Evolutionary conservation across 805 yeast species (phyloP).

Genomic region (Sungouiozyma intestinalis): DNA sequence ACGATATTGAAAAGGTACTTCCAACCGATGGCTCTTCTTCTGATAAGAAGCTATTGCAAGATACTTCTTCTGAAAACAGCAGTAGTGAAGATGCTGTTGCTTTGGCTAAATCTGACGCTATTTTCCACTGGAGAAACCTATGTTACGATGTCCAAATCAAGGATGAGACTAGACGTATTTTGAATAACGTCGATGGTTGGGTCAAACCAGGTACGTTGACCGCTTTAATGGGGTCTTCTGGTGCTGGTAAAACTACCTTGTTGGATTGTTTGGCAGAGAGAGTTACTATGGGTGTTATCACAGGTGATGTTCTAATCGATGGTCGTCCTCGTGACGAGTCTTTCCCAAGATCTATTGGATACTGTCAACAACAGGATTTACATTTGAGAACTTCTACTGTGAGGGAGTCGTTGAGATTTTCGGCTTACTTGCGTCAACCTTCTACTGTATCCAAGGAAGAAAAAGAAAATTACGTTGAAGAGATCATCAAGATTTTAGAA

Average conservation of each 20-base stretch:
- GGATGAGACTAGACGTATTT: constrained; percentile 47
- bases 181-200: constrained; percentile 67
- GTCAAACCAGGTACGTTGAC: constrained; percentile 76
- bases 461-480: constrained; percentile 56
- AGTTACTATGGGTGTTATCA: constrained; percentile 58
- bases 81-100: constrained; percentile 12
- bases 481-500: constrained; percentile 50
- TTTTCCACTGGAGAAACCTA: constrained; percentile 71
- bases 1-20: constrained; percentile 17
- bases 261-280: constrained; percentile 63
- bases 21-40: constrained; percentile 9
- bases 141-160: constrained; percentile 61
- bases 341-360: constrained; percentile 56
- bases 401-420: constrained; percentile 58
- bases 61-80: constrained; percentile 8
- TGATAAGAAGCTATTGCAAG: constrained; percentile 20
- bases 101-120: constrained; percentile 32
- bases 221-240: constrained; percentile 69
- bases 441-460: constrained; percentile 38
- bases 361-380: constrained; percentile 70
- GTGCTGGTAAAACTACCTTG: constrained; percentile 74
- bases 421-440: constrained; percentile 63
- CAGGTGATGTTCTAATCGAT: constrained; percentile 58
- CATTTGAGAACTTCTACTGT: constrained; percentile 59
- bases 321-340: constrained; percentile 51